These are phyloP conservation scores for Boeremia exigua DNA, from an alignment of 2,329 filamentous ascomycete genomes.

Conservation along the genomic window DNA sequence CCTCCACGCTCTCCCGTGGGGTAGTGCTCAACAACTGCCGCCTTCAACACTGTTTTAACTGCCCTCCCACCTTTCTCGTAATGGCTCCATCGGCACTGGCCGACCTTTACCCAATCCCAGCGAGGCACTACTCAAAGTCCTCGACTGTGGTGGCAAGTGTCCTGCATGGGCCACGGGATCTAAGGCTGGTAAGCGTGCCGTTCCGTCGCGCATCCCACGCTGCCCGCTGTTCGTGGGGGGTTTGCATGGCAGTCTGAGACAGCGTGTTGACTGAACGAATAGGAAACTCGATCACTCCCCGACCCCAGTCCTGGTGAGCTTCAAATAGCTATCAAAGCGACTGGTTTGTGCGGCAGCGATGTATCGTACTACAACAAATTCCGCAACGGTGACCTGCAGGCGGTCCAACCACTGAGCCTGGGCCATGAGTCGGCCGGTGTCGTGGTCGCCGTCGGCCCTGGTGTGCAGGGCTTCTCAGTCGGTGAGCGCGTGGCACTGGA, in stretches of 20 bases:
- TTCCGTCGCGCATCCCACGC: constrained; percentile 44
- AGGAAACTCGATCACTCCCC: constrained; percentile 64
- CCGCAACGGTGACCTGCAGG: constrained; percentile 72
- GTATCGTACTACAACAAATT: constrained; percentile 76
- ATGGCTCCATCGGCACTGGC: constrained; percentile 51
- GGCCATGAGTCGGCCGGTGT: constrained; percentile 51
- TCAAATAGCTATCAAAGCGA: constrained; percentile 69
- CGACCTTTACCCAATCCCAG: constrained; percentile 48
- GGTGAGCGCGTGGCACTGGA: constrained; percentile 52
- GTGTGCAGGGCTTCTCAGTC: constrained; percentile 47
- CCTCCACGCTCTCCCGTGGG: constrained; percentile 48
- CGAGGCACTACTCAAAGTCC: constrained; percentile 47
- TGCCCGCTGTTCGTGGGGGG: constrained; percentile 42
- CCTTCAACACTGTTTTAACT: constrained; percentile 27
- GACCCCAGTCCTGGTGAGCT: constrained; percentile 64
- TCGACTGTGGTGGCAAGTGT: constrained; percentile 49
- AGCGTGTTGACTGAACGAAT: constrained; percentile 33
- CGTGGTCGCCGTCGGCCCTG: constrained; percentile 47
- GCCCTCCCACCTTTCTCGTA: constrained; percentile 36
- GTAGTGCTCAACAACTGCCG: constrained; percentile 40
- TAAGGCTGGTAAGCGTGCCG: constrained; percentile 49
- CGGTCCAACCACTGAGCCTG: constrained; percentile 68
- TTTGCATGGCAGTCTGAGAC: constrained; percentile 19
- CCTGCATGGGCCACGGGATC: constrained; percentile 51
- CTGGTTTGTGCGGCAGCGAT: constrained; percentile 73